Base-by-base conservation (phyloP, 2,329 filamentous ascomycete species). In the Fusarium stilboides region DNA sequence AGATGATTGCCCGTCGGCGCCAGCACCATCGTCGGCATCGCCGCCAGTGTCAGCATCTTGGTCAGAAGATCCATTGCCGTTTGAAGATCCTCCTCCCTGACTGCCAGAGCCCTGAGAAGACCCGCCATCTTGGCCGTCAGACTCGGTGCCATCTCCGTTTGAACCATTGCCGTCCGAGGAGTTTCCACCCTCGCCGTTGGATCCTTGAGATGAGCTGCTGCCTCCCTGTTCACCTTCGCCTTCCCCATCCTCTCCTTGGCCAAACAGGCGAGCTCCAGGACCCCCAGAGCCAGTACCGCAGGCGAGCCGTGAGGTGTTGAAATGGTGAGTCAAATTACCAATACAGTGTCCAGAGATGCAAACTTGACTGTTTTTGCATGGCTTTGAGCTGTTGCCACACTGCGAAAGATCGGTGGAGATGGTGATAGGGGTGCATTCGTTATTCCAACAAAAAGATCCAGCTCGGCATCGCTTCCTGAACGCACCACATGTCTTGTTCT, bases 291-390 rank as follows among this genome's bases (percentile, higher is more conserved):
- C 59, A 31, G 46, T 34, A 20, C 67, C 62, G 2, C 68, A 70
- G 2, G 50, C 54, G 19, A 57, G 42, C 7, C 26, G 24, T 7
- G 33, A 33, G 10, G 28, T 43, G 36, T 61, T 45, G 19, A 42
- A 61, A 10, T 26, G 24, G 1, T 70, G 46, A 2, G 50, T 20
- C 5, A 70, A 17, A 8, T 70, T 68, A 15, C 58, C 8, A 19
- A 68, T 28, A 2, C 67, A 70, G 19, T 55, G 46, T 2, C 51
- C 67, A 2, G 67, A 70, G 4, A 70, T 24, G 8, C 67, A 70
- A 7, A 70, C 51, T 22, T 61, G 42, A 4, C 52, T 51, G 8
- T 19, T 64, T 10, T 50, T 50, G 17, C 67, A 70, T 5, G 58
- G 8, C 13, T 43, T 46, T 6, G 57, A 55, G 14, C 40, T 58